phyloP scores from a whole-genome alignment of 768 basidiomycete species.

The Hemileccinum rubropunctum region DNA sequence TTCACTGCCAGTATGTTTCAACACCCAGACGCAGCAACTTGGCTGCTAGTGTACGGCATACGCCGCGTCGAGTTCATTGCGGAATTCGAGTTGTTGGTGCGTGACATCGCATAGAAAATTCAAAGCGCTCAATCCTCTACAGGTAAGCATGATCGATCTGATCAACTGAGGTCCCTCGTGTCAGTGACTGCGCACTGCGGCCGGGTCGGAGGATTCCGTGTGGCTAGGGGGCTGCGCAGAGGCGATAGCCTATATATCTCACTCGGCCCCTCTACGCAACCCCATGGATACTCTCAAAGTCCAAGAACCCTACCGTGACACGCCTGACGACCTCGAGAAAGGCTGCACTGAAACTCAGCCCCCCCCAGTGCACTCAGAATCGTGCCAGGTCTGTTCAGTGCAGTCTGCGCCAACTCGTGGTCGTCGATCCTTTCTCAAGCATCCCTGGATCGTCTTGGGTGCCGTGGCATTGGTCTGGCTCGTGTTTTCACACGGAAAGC shows the following conservation, averaged over 20 bases:
- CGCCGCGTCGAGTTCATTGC: too few relatives aligned
- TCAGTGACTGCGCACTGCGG: too few relatives aligned
- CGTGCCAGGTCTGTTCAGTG: not conserved
- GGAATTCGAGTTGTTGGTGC: too few relatives aligned
- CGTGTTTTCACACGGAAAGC: constrained; percentile 5
- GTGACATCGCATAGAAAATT: too few relatives aligned
- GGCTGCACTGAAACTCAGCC: constrained; percentile 7
- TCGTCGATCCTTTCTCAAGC: constrained; percentile 9
- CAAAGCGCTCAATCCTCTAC: too few relatives aligned
- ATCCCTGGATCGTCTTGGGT: constrained; percentile 7
- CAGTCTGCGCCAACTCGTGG: not conserved
- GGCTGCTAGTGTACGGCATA: too few relatives aligned
- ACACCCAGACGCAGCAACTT: too few relatives aligned
- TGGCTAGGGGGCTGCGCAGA: not conserved
- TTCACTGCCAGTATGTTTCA: too few relatives aligned
- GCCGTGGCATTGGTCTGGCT: constrained; percentile 12
- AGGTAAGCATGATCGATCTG: too few relatives aligned
- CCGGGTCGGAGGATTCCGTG: not conserved
- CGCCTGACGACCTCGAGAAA: constrained; percentile 17
- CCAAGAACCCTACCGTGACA: constrained; percentile 4
- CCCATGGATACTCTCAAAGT: constrained; percentile 12
- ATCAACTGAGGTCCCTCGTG: too few relatives aligned
- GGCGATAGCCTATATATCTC: not conserved
- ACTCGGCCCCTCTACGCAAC: too few relatives aligned
- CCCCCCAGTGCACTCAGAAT: not conserved